Evolutionary conservation across 495 filamentous ascomycete genomes (phyloP), one percentile per base, ranked within the genome.

Genomic region (Apodospora peruviana): DNA sequence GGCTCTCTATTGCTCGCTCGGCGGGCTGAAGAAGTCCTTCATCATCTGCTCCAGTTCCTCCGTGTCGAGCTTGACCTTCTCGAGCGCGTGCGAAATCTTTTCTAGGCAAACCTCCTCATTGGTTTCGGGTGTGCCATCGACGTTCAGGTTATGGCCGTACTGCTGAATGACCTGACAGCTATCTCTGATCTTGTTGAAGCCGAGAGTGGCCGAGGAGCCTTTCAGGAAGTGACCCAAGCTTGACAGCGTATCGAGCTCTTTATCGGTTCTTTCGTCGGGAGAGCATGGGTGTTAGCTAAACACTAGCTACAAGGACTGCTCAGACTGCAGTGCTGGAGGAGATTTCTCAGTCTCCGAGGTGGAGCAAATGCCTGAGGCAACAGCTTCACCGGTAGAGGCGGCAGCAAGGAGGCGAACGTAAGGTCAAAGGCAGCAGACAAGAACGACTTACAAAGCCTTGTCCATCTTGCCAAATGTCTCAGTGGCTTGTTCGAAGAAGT

Each of bases 151-250:
- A 55, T 82, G 81, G 39, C 94, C 93, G 58, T 82, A 94, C 62
- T 96, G 85, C 66, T 98, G 93, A 57, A 98, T 95, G 75, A 94
- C 87, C 67, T 96, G 91, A 66, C 93, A 98, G 46, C 78, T 82
- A 57, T 96, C 90, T 64, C 88, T 88, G 60, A 98, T 86, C 70
- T 95, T 94, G 57, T 74, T 87, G 34, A 98, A 79, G 19, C 93
- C 93, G 43, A 98, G 81, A 5, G 94, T 97, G 17, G 93, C 93
- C 9, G 91, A 96, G n/a, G 91, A 96, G 34, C 93, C 93, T 69
- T 98, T 98, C 45, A 98, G 74, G 72, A 96, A 98, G 69, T 98
- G 93, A 20, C 93, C 93, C 21, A 95, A 81, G 14, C 73, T 74
- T 16, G 91, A 96, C 14, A 98, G 82, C 47, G 81, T 70, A 3